These are phyloP conservation scores for Schizosaccharomyces versatilis DNA, from an alignment of 1,139 yeast species.

Conservation along the genomic window DNA sequence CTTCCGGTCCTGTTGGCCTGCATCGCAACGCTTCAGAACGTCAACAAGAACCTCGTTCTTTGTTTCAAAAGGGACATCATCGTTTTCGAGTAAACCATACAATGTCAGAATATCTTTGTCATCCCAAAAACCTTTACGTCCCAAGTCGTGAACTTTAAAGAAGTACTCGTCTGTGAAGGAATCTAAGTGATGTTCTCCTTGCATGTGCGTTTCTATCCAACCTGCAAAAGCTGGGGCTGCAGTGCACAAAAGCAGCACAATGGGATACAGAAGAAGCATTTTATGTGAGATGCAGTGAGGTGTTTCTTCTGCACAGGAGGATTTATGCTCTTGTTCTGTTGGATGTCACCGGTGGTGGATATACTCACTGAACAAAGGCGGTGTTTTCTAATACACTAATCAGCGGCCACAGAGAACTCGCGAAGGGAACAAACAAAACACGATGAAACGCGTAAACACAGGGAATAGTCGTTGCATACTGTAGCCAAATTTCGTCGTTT, in stretches of 20 bases:
- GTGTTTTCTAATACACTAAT: no score
- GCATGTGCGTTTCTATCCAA: constrained; percentile 83
- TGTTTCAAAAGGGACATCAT: constrained; percentile 11
- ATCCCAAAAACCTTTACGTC: constrained; percentile 24
- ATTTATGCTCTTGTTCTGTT: no score
- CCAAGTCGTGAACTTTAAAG: constrained; percentile 60
- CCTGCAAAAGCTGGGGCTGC: not conserved
- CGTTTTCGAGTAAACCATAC: constrained; percentile 53
- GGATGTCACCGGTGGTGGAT: no score
- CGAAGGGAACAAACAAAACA: no score
- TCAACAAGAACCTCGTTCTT: constrained; percentile 27
- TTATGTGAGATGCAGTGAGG: not conserved
- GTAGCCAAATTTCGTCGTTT: no score
- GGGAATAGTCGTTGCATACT: no score
- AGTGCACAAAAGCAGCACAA: not conserved
- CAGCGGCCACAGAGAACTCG: no score
- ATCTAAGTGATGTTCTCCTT: constrained; percentile 60
- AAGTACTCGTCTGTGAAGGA: constrained; percentile 50
- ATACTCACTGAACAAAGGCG: no score
- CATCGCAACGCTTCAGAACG: constrained; percentile 41
- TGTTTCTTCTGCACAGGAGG: not conserved
- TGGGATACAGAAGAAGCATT: not conserved
- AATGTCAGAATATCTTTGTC: constrained; percentile 46
- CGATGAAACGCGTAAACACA: no score
- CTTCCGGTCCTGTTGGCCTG: constrained; percentile 35